Conservation (phyloP, 495 filamentous ascomycete genomes). For the Apiosordaria backusii region DNA sequence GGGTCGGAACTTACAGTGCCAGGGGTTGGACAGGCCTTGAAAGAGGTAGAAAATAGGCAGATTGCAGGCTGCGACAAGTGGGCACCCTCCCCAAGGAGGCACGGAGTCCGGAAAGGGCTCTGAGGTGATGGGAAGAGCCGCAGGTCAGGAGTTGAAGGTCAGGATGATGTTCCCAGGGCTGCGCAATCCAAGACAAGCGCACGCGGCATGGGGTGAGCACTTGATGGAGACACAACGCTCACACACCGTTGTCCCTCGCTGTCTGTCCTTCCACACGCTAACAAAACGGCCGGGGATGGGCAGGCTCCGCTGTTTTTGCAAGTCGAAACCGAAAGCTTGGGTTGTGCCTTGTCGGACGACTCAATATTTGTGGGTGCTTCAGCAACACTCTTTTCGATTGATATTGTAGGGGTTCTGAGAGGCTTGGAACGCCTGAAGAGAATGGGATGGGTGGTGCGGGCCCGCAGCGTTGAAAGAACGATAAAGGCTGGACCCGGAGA, state of each 20-base stretch:
- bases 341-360: conserved; percentile 4
- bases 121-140: not conserved
- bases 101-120: conserved; percentile 13
- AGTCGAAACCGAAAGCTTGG: conserved; percentile 1
- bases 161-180: not conserved
- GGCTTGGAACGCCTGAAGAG: not conserved
- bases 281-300: conserved; percentile 1
- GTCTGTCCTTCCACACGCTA: too few relatives aligned
- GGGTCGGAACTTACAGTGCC: conserved; percentile 30
- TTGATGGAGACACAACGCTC: too few relatives aligned
- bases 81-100: conserved; percentile 28
- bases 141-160: not conserved
- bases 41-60: conserved; percentile 34
- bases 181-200: not conserved
- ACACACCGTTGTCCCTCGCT: not conserved
- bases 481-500: conserved; percentile 1
- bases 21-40: conserved; percentile 2
- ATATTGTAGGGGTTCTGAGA: not conserved
- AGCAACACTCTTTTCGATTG: conserved; percentile 2
- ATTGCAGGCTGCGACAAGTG: conserved; percentile 42
- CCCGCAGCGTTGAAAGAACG: conserved; percentile 1
- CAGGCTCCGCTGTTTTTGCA: conserved; percentile 7
- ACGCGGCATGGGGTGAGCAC: not conserved
- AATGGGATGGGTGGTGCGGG: not conserved
- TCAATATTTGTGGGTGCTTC: not conserved